Conservation (phyloP, 495 filamentous ascomycete species). For the Symbiotaphrina buchneri region DNA sequence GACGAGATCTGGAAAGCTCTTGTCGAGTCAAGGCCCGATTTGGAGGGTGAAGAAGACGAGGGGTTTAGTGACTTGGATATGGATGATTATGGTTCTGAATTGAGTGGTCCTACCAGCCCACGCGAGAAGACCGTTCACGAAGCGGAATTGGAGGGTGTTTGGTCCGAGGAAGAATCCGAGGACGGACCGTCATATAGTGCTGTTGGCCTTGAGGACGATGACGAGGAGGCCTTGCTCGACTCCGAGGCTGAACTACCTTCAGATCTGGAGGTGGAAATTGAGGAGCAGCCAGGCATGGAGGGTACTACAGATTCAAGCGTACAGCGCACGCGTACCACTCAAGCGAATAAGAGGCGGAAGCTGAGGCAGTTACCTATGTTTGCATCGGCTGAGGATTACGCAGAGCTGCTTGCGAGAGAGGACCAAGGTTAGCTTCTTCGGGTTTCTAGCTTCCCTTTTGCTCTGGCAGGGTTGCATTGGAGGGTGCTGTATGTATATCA, state of each 20-base stretch:
- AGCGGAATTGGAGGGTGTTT: constrained; percentile 26
- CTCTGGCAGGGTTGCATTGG: too few species aligned
- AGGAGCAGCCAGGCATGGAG: too few species aligned
- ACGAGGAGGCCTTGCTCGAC: constrained; percentile 26
- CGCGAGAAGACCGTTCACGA: constrained; percentile 24
- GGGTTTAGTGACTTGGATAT: constrained; percentile 41
- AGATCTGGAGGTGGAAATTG: constrained; percentile 22
- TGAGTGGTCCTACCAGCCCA: constrained; percentile 14
- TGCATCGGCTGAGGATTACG: constrained; percentile 84
- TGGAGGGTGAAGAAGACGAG: constrained; percentile 44
- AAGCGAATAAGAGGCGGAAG: constrained; percentile 40
- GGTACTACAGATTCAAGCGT: too few species aligned
- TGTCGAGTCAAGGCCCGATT: constrained; percentile 54
- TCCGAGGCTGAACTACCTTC: constrained; percentile 31
- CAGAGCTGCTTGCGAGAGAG: constrained; percentile 56
- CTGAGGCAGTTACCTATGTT: constrained; percentile 78
- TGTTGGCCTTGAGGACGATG: constrained; percentile 25
- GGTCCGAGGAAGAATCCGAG: constrained; percentile 18
- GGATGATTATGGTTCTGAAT: constrained; percentile 40
- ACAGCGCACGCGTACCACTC: not conserved
- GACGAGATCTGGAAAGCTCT: constrained; percentile 87
- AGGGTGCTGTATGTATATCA: too few species aligned
- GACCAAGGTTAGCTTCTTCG: constrained; percentile 37
- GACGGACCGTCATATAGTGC: constrained; percentile 14
- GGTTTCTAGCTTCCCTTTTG: too few species aligned